phyloP scores from a whole-genome alignment of 306 rosid species.

The Vachellia collinsii region DNA sequence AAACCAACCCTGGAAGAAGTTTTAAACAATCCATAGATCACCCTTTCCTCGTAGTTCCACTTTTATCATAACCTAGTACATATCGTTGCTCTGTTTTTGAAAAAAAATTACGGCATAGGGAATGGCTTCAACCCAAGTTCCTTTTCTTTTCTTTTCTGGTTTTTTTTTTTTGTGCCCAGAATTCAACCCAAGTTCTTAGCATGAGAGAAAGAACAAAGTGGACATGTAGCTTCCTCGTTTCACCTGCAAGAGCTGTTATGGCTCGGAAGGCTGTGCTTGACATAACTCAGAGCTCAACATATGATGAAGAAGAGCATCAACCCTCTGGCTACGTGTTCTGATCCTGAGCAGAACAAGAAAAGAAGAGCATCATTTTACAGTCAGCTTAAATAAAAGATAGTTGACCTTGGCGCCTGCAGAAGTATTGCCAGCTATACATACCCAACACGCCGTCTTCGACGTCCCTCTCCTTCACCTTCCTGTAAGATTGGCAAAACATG shows the following conservation, averaged over 20 bases:
- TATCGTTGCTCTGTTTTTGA: no score
- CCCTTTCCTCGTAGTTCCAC: no score
- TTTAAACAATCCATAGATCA: no score
- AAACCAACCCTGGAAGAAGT: no score
- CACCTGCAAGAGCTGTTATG: constrained; percentile 44
- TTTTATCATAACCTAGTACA: constrained; percentile 17
- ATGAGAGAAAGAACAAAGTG: background rate
- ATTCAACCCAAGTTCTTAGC: no score
- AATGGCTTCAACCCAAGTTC: background rate
- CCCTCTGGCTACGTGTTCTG: constrained; percentile 81
- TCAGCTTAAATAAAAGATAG: constrained; percentile 23
- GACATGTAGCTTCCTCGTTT: background rate
- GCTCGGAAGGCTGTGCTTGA: constrained; percentile 48
- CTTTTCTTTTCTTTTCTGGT: no score
- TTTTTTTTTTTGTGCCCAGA: no score
- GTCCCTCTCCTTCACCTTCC: constrained; percentile 53
- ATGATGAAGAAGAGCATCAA: constrained; percentile 90
- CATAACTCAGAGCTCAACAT: constrained; percentile 89
- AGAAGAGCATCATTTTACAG: constrained; percentile 22
- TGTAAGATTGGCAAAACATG: constrained; percentile 40
- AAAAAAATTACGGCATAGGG: constrained; percentile 17
- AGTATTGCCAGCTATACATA: constrained; percentile 42
- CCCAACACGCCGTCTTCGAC: constrained; percentile 66
- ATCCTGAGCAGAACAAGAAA: constrained; percentile 62
- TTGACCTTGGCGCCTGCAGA: constrained; percentile 14